Evolutionary conservation across 2,329 filamentous ascomycete species (phyloP), one percentile per base, ranked within the genome.

Genomic region (Metarhizium rileyi): DNA sequence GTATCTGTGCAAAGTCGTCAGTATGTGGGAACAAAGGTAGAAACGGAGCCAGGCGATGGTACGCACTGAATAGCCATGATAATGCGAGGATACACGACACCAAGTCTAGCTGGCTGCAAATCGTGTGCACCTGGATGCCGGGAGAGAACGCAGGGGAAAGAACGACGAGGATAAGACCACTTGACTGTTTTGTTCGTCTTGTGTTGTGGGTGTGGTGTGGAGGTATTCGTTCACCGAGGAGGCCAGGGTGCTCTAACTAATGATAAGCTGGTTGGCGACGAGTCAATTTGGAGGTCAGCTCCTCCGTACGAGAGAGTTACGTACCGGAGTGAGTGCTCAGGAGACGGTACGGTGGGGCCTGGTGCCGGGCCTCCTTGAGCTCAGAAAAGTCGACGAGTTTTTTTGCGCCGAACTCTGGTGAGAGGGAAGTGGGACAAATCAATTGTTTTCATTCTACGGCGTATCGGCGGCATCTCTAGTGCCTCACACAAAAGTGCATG

Each of bases 1-100:
- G 69, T 98, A 98, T 76, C 93, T 97, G 63, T 49, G 48, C 52
- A 42, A 52, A 50, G 43, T 33, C 20, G 59, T 62, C 52, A 63
- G 60, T 52, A 50, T 25, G 10, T 12, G 12, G 26, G 38, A n/a
- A 48, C 26, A n/a, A 40, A 42, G 20, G 27, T 47, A 52, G 35
- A 41, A 42, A 35, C 45, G 43, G 28, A 25, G 48, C 28, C n/a
- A 40, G 47, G 50, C 46, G 51, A 44, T 46, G 54, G 51, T 22
- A 25, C 69, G 57, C 64, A 73, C 70, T 72, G 70, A 55, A 73
- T 71, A 52, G 70, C 70, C 70, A 73, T 73, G 54, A 56, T 62
- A 61, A 54, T 33, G 51, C 51, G 44, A 49, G 52, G 51, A 46
- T 55, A 23, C 52, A 53, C 54, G 51, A 55, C 55, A 53, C 54